These are phyloP conservation scores for Trypanosomatidae sp. DNA, from an alignment of 208 protist genomes.

Conservation along the genomic window DNA sequence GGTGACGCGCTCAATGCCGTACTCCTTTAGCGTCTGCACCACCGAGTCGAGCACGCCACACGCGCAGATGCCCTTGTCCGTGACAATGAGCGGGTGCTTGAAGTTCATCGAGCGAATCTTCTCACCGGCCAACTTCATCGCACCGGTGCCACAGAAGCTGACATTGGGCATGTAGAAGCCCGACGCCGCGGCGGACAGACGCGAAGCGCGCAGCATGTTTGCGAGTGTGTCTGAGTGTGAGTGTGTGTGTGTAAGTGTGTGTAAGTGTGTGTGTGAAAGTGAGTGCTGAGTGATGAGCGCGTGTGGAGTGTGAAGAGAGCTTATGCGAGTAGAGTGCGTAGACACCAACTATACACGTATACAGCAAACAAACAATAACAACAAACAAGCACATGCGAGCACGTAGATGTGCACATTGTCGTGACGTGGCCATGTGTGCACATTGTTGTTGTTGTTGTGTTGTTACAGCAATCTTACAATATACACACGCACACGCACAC, in stretches of 20 bases:
- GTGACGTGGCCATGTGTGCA: too few species aligned
- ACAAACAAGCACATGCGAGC: too few species aligned
- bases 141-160: slow-evolving; percentile 42
- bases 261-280: not conserved
- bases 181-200: slow-evolving; percentile 18
- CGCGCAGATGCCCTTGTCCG: slow-evolving; percentile 38
- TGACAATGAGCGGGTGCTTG: slow-evolving; percentile 58
- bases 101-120: slow-evolving; percentile 43
- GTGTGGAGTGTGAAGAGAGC: too few species aligned
- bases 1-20: slow-evolving; percentile 22
- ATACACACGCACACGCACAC: not conserved
- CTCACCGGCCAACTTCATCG: slow-evolving; percentile 28
- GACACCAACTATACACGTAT: too few species aligned
- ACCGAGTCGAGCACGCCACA: slow-evolving; percentile 40
- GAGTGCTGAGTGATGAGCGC: too few species aligned
- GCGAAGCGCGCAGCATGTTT: slow-evolving; percentile 17
- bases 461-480: too few species aligned
- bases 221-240: not conserved
- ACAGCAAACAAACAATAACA: too few species aligned
- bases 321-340: too few species aligned
- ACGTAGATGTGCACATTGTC: too few species aligned
- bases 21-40: slow-evolving; percentile 27
- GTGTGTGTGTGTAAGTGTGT: not conserved
- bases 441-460: too few species aligned
- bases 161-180: slow-evolving; percentile 45